These are phyloP conservation scores for Penicillium waksmanii DNA, from an alignment of 495 filamentous ascomycete species.

Conservation along the genomic window DNA sequence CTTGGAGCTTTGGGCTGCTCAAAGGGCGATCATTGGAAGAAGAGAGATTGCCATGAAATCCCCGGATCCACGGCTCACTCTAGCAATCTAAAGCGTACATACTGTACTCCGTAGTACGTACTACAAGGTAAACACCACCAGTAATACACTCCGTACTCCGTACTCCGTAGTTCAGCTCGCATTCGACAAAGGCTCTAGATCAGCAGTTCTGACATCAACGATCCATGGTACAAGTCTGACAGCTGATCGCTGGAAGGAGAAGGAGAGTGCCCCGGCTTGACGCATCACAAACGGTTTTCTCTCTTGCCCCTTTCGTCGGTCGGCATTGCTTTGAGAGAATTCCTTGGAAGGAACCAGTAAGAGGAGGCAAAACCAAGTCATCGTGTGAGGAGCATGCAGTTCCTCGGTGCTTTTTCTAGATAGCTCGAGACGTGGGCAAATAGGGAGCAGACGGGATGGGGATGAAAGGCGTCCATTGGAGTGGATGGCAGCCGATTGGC, in stretches of 20 bases:
- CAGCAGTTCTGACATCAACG: constrained; percentile 10
- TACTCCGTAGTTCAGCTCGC: background rate
- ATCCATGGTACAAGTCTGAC: constrained; percentile 11
- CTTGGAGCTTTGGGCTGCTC: background rate
- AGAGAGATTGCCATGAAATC: background rate
- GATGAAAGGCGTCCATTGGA: too few relatives aligned
- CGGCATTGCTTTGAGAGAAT: background rate
- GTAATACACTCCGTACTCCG: too few relatives aligned
- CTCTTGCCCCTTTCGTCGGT: constrained; percentile 3
- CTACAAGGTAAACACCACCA: too few relatives aligned
- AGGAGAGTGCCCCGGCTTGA: background rate
- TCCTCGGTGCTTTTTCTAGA: background rate
- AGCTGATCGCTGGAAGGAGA: constrained; percentile 3
- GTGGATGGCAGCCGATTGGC: constrained; percentile 13
- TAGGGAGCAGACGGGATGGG: background rate
- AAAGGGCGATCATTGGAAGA: constrained; percentile 1
- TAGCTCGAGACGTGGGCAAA: constrained; percentile 4
- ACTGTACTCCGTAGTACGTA: too few relatives aligned
- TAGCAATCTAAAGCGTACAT: background rate
- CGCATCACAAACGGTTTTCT: constrained; percentile 2
- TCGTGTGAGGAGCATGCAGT: background rate
- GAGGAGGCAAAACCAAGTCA: background rate
- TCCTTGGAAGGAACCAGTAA: background rate
- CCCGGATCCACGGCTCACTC: background rate
- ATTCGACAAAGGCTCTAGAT: constrained; percentile 6